These are phyloP conservation scores for Sordaria brevicollis DNA, from an alignment of 495 filamentous ascomycete species.

Conservation along the genomic window DNA sequence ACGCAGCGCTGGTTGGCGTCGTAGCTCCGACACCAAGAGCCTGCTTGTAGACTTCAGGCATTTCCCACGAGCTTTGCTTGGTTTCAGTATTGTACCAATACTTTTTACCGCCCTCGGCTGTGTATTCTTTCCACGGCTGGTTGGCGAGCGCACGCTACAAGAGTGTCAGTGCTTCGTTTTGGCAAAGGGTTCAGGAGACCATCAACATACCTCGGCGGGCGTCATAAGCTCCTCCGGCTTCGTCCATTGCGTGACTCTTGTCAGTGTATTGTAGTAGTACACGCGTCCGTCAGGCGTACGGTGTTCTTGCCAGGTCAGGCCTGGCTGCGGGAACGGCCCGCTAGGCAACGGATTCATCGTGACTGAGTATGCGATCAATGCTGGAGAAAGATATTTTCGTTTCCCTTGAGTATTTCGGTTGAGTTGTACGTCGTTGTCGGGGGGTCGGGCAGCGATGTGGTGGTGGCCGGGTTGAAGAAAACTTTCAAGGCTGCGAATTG, in stretches of 20 bases:
- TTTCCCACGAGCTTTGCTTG: conserved; percentile 89
- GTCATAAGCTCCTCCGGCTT: conserved; percentile 89
- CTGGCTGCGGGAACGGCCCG: conserved; percentile 37
- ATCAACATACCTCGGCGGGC: conserved; percentile 59
- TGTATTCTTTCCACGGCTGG: conserved; percentile 91
- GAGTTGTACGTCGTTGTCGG: not conserved
- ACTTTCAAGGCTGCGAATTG: not conserved
- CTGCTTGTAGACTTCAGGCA: conserved; percentile 76
- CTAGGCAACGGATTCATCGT: conserved; percentile 57
- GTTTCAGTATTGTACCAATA: conserved; percentile 93
- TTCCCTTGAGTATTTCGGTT: not conserved
- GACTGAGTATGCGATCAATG: not conserved
- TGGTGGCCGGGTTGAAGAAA: not conserved
- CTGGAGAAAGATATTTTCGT: not conserved
- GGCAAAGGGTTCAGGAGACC: not conserved
- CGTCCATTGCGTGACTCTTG: conserved; percentile 85
- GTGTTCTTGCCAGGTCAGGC: conserved; percentile 68
- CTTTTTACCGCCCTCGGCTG: conserved; percentile 70
- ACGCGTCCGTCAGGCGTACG: conserved; percentile 70
- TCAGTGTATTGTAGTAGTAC: conserved; percentile 89
- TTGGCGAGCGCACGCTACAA: conserved; percentile 65
- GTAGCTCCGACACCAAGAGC: conserved; percentile 42
- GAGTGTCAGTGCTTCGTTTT: conserved; percentile 1
- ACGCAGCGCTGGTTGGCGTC: conserved; percentile 49
- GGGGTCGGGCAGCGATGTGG: not conserved